phyloP scores from a whole-genome alignment of 805 yeast species.

The Barnettozyma siamensis region DNA sequence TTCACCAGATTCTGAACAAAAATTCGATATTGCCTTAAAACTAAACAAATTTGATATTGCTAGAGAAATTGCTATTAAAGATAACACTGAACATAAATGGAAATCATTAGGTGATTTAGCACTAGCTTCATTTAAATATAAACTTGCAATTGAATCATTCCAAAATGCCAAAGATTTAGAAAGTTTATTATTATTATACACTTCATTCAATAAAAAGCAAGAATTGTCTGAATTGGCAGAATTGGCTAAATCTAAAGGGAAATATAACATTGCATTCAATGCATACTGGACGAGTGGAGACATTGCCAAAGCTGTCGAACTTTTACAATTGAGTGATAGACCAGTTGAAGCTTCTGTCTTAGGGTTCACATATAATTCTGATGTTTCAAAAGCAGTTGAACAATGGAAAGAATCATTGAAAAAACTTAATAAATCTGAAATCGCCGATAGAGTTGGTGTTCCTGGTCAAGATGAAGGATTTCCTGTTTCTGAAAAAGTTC shows the following conservation, averaged over 20 bases:
- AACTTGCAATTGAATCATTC: slow-evolving; percentile 75
- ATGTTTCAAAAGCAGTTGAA: slow-evolving; percentile 41
- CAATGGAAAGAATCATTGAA: slow-evolving; percentile 64
- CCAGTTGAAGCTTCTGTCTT: slow-evolving; percentile 81
- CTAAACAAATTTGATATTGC: slow-evolving; percentile 73
- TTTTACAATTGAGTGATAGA: slow-evolving; percentile 64
- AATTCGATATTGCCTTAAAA: slow-evolving; percentile 80
- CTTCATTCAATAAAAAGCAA: slow-evolving; percentile 67
- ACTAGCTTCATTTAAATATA: slow-evolving; percentile 69
- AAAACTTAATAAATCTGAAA: slow-evolving; percentile 43
- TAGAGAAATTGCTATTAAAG: slow-evolving; percentile 51
- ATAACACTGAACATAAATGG: slow-evolving; percentile 71
- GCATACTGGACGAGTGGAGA: slow-evolving; percentile 86
- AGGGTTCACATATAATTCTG: slow-evolving; percentile 57
- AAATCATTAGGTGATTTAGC: slow-evolving; percentile 87
- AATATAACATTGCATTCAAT: slow-evolving; percentile 85
- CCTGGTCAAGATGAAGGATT: slow-evolving; percentile 34
- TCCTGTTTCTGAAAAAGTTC: slow-evolving; percentile 23
- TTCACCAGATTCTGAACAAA: slow-evolving; percentile 84
- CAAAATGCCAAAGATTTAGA: slow-evolving; percentile 75
- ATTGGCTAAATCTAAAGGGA: slow-evolving; percentile 65
- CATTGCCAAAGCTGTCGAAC: slow-evolving; percentile 51
- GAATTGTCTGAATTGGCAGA: slow-evolving; percentile 61
- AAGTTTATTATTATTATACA: slow-evolving; percentile 73
- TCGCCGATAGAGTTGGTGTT: slow-evolving; percentile 56